Conservation (phyloP, 2,329 filamentous ascomycete species). For the Alternaria rosae region DNA sequence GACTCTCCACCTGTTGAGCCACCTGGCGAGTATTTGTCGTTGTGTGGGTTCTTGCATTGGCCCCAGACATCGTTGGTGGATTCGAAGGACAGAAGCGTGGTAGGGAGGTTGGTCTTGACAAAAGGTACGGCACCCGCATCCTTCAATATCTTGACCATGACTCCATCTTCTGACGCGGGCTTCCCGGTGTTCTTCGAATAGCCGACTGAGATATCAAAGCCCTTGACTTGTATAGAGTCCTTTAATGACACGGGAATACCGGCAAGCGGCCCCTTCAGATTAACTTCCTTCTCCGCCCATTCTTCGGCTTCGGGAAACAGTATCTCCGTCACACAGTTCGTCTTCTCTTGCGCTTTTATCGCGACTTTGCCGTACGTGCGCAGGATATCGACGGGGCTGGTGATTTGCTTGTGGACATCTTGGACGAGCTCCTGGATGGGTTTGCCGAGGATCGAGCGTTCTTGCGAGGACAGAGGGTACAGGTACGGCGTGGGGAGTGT, state of each 20-base stretch:
- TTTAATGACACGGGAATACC: slow-evolving; percentile 89
- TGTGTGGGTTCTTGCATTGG: slow-evolving; percentile 81
- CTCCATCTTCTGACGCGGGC: slow-evolving; percentile 71
- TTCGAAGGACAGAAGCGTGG: slow-evolving; percentile 87
- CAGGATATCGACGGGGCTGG: slow-evolving; percentile 76
- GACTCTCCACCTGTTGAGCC: slow-evolving; percentile 88
- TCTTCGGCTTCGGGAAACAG: slow-evolving; percentile 79
- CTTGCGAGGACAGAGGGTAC: slow-evolving; percentile 67
- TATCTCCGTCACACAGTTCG: slow-evolving; percentile 89
- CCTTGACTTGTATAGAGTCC: slow-evolving; percentile 76
- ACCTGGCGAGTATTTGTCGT: slow-evolving; percentile 82
- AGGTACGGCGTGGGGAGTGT: slow-evolving; percentile 72
- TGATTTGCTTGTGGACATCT: slow-evolving; percentile 74
- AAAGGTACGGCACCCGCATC: slow-evolving; percentile 89
- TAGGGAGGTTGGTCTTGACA: slow-evolving; percentile 89
- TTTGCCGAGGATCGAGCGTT: slow-evolving; percentile 72
- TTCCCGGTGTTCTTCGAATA: slow-evolving; percentile 78
- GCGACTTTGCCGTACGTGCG: slow-evolving; percentile 87
- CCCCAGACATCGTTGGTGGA: slow-evolving; percentile 85
- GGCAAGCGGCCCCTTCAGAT: slow-evolving; percentile 81
- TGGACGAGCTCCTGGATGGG: slow-evolving; percentile 81
- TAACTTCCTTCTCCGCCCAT: slow-evolving; percentile 69
- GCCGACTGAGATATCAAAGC: slow-evolving; percentile 83
- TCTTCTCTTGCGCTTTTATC: slow-evolving; percentile 81
- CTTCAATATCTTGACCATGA: slow-evolving; percentile 78